Conservation (phyloP, 1,139 yeast species). For the Kodamaea fungicola region DNA sequence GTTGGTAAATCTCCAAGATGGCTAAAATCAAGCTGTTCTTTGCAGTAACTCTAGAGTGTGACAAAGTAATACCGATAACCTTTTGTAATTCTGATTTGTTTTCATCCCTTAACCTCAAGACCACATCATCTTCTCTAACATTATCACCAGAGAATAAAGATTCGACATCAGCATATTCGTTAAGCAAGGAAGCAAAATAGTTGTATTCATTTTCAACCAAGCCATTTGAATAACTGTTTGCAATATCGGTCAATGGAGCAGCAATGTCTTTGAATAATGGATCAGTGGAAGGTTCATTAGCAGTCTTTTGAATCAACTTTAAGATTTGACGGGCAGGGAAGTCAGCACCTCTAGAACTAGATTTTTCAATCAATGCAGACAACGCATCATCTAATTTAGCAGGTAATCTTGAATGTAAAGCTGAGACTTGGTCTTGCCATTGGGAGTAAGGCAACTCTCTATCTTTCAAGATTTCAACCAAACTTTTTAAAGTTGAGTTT, state of each 20-base stretch:
- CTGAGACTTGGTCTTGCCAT: conserved; percentile 84
- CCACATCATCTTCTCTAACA: conserved; percentile 80
- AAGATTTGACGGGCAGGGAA: conserved; percentile 89
- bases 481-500: conserved; percentile 72
- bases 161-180: conserved; percentile 76
- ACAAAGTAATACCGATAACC: conserved; percentile 71
- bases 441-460: conserved; percentile 88
- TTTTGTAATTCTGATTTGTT: conserved; percentile 70
- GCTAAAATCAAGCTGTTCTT: conserved; percentile 89
- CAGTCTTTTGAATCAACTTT: conserved; percentile 56
- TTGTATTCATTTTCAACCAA: conserved; percentile 78
- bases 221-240: conserved; percentile 70
- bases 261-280: conserved; percentile 52
- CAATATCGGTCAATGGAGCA: conserved; percentile 71
- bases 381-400: conserved; percentile 67
- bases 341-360: conserved; percentile 66
- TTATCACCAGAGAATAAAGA: conserved; percentile 70
- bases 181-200: conserved; percentile 66
- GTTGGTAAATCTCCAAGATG: conserved; percentile 76
- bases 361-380: conserved; percentile 61
- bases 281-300: conserved; percentile 51
- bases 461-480: conserved; percentile 70
- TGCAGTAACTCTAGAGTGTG: conserved; percentile 91
- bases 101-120: conserved; percentile 82
- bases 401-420: conserved; percentile 89